Percentiles rank a stretch among this genome's conserved stretches.
phyloP scores from a whole-genome alignment of 805 yeast genomes.

The Ogataea parapolymorpha region DNA sequence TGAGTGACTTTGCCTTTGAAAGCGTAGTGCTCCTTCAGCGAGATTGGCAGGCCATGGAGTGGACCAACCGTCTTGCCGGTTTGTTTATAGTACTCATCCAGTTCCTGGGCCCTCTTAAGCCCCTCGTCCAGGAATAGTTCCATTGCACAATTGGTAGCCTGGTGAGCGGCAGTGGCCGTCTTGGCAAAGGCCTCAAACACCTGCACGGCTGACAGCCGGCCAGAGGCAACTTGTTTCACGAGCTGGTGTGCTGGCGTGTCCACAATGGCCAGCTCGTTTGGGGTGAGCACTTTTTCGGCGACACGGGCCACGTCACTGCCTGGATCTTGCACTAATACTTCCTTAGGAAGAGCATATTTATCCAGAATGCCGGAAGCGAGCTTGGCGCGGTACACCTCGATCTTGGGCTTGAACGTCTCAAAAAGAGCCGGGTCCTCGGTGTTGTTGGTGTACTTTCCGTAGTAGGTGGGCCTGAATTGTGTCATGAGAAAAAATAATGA shows the following conservation, averaged over 20 bases:
- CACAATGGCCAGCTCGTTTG: constrained; percentile 40
- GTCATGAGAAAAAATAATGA: not conserved
- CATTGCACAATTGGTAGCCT: constrained; percentile 47
- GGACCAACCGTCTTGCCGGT: constrained; percentile 52
- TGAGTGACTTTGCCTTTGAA: constrained; percentile 51
- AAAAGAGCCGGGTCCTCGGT: constrained; percentile 25
- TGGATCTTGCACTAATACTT: constrained; percentile 11
- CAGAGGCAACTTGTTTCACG: constrained; percentile 35
- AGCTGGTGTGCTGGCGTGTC: constrained; percentile 36
- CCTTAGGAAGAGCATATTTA: constrained; percentile 24
- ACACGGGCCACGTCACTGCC: constrained; percentile 28
- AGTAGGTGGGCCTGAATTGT: not conserved
- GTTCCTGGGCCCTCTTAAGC: constrained; percentile 43
- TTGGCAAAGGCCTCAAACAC: constrained; percentile 46
- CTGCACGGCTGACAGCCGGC: constrained; percentile 39
- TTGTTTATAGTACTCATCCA: constrained; percentile 46
- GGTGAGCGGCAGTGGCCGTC: constrained; percentile 48
- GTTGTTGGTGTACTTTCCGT: constrained; percentile 9
- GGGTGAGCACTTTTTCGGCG: constrained; percentile 33
- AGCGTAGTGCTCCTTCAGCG: constrained; percentile 56
- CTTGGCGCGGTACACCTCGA: constrained; percentile 31
- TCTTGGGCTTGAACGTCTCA: constrained; percentile 33
- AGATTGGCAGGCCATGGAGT: constrained; percentile 61
- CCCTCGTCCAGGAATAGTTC: constrained; percentile 48
- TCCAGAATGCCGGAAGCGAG: constrained; percentile 27